Evolutionary conservation across 2,329 filamentous ascomycete genomes (phyloP), one percentile per base, ranked within the genome.

Genomic region (Pseudopyrenochaeta lycopersici): DNA sequence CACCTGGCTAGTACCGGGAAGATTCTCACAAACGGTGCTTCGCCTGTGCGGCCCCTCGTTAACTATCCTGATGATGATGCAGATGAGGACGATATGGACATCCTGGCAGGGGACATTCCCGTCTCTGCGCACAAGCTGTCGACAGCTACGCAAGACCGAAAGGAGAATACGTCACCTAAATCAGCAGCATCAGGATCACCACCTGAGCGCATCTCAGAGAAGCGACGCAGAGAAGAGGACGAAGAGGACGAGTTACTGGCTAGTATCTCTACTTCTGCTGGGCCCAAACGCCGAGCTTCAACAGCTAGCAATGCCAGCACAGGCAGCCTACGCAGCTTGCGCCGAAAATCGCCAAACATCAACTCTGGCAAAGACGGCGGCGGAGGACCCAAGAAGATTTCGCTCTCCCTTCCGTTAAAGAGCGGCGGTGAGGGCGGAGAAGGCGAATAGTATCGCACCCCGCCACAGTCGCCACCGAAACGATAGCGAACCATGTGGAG

Each of bases 51-150:
- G 45, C 90, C 90, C 1, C 80, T 98, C 18, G 95, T 99, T 30
- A 91, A 97, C 73, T 99, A 99, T 71, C 87, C 89, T 0, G 96
- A 96, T 32, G 93, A 97, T 63, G 94, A 97, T n/a, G 86, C 84
- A 9, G 78, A 78, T 10, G 77, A 79, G 14, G 76, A 76, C 49
- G 81, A 83, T 11, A 87, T 89, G 75, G 88, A 88, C 67, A 79
- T 84, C 38, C 82, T 88, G 51, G 72, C 82, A 27, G 55, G 66
- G 63, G 82, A 67, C 57, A 71, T 54, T 59, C 77, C 61, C 55
- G 54, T 66, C 54, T 73, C 66, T 33, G 66, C 63, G 43, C 52
- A 69, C 31, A 66, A 74, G 36, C 68, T 61, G 17, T 42, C 56
- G 7, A 48, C 53, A 18, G 49, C 66, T 14, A 54, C 62, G 7